A percentile compares a stretch with the other conserved stretches of the same genome.
Evolutionary conservation across 345 rosid species (phyloP).

Genomic region (Eucalyptus lansdowneana): DNA sequence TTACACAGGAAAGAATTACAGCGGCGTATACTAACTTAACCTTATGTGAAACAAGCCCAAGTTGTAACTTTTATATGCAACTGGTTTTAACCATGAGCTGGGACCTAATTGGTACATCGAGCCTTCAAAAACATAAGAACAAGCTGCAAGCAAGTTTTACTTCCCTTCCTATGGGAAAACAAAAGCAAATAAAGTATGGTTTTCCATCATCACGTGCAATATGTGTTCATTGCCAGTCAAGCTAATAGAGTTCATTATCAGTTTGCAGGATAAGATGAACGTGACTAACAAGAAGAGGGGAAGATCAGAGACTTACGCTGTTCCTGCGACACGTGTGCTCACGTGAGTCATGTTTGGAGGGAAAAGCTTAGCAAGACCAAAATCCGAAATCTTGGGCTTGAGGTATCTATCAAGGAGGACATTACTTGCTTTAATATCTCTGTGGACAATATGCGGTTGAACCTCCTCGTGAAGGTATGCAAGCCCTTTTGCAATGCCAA

Average conservation of each 20-base stretch:
- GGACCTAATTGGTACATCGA: neutral
- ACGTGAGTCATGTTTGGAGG: constrained; percentile 48
- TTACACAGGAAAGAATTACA: neutral
- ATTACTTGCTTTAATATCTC: constrained; percentile 78
- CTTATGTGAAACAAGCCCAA: neutral
- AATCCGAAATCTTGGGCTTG: constrained; percentile 59
- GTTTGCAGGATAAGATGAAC: neutral
- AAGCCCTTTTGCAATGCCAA: constrained; percentile 60
- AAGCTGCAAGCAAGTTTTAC: neutral
- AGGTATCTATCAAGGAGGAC: constrained; percentile 50
- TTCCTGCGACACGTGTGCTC: constrained; percentile 71
- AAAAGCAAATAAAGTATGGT: neutral
- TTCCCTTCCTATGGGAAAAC: neutral
- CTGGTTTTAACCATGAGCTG: neutral
- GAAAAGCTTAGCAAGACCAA: constrained; percentile 71
- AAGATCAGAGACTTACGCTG: constrained; percentile 26
- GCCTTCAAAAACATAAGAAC: neutral
- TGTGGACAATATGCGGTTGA: constrained; percentile 47
- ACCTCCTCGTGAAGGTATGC: constrained; percentile 65
- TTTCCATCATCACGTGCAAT: neutral
- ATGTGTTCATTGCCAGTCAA: neutral
- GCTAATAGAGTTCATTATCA: neutral
- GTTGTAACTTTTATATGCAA: neutral
- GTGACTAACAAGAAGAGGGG: neutral
- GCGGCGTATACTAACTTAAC: neutral